A percentile compares a stretch with the other conserved stretches of the same genome.
phyloP scores from a whole-genome alignment of 1,284 basidiomycete genomes.

The Leccinum huronense region DNA sequence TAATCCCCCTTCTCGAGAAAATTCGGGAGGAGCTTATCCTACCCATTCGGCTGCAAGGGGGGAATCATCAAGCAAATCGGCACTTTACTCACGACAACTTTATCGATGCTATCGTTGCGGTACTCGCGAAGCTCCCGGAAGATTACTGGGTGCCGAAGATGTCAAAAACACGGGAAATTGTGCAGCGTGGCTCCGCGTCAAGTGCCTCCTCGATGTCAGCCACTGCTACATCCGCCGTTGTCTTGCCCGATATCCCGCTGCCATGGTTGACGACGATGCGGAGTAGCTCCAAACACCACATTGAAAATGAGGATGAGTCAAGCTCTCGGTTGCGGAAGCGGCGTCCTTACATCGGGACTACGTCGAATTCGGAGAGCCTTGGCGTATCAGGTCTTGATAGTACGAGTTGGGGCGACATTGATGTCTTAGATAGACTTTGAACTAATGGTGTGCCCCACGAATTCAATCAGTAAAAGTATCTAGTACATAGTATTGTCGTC shows the following conservation, averaged over 20 bases:
- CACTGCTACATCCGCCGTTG: neutral
- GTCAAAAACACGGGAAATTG: neutral
- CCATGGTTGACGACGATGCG: neutral
- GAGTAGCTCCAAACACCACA: neutral
- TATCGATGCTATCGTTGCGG: neutral
- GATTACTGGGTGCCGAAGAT: neutral
- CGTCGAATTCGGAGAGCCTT: neutral
- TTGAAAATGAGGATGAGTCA: neutral
- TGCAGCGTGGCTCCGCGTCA: neutral
- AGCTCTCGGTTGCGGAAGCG: neutral
- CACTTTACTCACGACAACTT: neutral
- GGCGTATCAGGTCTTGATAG: neutral
- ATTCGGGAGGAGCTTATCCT: neutral
- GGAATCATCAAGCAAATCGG: neutral
- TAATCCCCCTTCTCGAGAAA: neutral
- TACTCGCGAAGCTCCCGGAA: neutral
- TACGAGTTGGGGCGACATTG: neutral
- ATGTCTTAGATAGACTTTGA: neutral
- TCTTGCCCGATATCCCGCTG: neutral
- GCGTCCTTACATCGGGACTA: neutral
- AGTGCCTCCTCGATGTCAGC: neutral
- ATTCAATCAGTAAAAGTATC: neutral
- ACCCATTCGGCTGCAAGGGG: neutral
- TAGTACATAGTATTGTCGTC: neutral
- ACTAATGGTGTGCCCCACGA: neutral